A percentile compares a stretch with the other conserved stretches of the same genome.
These are phyloP conservation scores for Mimosa pudica DNA, from an alignment of 306 rosid species.

Conservation along the genomic window DNA sequence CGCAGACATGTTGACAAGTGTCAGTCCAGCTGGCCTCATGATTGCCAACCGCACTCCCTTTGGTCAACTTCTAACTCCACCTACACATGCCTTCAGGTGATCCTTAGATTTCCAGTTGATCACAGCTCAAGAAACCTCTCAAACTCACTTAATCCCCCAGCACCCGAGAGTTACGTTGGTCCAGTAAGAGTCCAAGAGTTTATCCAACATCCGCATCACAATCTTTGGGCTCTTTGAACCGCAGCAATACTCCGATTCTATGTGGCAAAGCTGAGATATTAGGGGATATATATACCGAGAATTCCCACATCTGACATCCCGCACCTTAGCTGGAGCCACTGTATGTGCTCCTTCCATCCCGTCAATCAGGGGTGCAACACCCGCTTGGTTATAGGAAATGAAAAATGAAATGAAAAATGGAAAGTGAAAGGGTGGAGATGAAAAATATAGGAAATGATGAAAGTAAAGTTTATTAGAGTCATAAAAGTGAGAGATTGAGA, in stretches of 20 bases:
- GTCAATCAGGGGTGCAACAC: not conserved
- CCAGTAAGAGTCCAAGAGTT: too few species aligned
- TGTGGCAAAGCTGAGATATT: not conserved
- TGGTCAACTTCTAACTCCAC: slow-evolving; percentile 3
- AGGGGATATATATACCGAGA: slow-evolving; percentile 35
- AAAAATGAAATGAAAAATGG: too few species aligned
- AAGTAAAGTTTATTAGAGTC: too few species aligned
- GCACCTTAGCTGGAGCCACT: slow-evolving; percentile 56
- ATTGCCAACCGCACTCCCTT: not conserved
- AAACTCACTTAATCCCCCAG: not conserved
- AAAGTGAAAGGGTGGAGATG: too few species aligned
- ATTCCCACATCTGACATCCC: slow-evolving; percentile 4
- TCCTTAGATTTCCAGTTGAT: not conserved
- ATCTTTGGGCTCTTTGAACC: not conserved
- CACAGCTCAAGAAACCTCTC: not conserved
- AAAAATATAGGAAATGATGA: too few species aligned
- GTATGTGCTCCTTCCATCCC: not conserved
- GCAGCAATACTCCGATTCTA: not conserved
- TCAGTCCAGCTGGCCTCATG: not conserved
- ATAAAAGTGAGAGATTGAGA: too few species aligned
- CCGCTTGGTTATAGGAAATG: too few species aligned
- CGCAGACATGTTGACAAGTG: not conserved
- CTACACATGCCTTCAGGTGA: not conserved
- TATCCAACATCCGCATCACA: not conserved
- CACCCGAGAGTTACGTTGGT: too few species aligned